Base-by-base conservation (phyloP, 2,329 filamentous ascomycete genomes). In the Aspergillus sp. region DNA sequence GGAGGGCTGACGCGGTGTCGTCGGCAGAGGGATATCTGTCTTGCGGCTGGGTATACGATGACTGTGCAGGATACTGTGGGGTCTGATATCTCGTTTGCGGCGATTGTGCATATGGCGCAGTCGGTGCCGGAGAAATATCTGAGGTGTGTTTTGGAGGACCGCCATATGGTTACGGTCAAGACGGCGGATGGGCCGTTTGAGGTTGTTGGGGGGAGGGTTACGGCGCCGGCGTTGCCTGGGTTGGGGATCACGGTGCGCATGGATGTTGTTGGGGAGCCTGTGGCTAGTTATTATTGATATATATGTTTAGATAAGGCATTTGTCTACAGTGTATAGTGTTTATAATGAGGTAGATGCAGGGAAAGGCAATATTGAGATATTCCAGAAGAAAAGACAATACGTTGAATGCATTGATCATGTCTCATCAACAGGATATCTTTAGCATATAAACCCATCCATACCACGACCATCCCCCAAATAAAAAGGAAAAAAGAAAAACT, bases 51-150 rank as follows among this genome's bases (percentile, higher is more conserved):
- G 6, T 64, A 66, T 51, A 64, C 58, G 3, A 43, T 68, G 0
- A 60, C 55, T 42, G 62, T 69, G 8, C 66, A 68, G 47, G 67
- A 69, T 32, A 64, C 64, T 2, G 44, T 34, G 11, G 66, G 66
- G 5, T 65, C 61, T n/a, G 65, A 68, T 42, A 66, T 69, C 44
- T 45, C 62, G 18, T 70, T 68, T 64, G 66, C 63, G 30, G 64
- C 66, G 4, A 66, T 60, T 58, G 63, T 62, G n/a, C 62, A 66
- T 53, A 36, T 65, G 36, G 61, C 42, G 1, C 64, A 67, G 53
- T 64, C 62, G 0, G 44, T 67, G 4, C 63, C 64, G 3, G 59
- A 53, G 38, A 44, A 55, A 6, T 55, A 41, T 24, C 48, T 67
- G 22, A 48, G 63, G 17, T 60, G 55, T 41, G 12, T 58, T 12